Percentiles rank a stretch among this genome's conserved stretches.
phyloP scores from a whole-genome alignment of 305 asterid species.

The Solanum hybrid region DNA sequence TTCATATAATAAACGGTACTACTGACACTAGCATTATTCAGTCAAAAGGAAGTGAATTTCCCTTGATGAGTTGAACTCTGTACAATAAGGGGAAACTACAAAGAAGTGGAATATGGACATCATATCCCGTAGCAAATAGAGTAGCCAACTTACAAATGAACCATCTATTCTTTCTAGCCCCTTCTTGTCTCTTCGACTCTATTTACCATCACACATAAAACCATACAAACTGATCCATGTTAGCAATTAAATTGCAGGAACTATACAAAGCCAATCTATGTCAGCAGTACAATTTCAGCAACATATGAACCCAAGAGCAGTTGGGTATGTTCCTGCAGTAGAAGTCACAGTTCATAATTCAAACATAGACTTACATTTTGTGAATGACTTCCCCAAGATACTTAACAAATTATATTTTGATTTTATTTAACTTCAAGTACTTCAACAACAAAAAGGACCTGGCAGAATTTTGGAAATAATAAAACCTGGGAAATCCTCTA shows the following conservation, averaged over 20 bases:
- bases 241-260: not conserved
- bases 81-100: not conserved
- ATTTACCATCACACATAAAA: not conserved
- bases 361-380: not conserved
- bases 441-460: not conserved
- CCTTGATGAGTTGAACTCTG: not conserved
- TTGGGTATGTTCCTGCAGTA: not conserved
- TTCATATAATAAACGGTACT: not conserved
- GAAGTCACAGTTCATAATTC: not conserved
- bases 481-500: not conserved
- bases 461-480: not conserved
- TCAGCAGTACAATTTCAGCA: not conserved
- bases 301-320: not conserved
- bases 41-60: not conserved
- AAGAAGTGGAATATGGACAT: not conserved
- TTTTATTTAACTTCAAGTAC: not conserved
- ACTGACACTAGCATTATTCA: not conserved
- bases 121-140: not conserved
- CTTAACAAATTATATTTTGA: not conserved
- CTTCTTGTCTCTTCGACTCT: not conserved
- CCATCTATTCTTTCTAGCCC: not conserved
- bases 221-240: not conserved
- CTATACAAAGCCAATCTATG: not conserved
- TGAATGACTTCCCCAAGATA: not conserved
- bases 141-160: not conserved